Percentiles rank a stretch among this genome's conserved stretches.
phyloP scores from a whole-genome alignment of 2,329 filamentous ascomycete species.

The Rosellinia necatrix region DNA sequence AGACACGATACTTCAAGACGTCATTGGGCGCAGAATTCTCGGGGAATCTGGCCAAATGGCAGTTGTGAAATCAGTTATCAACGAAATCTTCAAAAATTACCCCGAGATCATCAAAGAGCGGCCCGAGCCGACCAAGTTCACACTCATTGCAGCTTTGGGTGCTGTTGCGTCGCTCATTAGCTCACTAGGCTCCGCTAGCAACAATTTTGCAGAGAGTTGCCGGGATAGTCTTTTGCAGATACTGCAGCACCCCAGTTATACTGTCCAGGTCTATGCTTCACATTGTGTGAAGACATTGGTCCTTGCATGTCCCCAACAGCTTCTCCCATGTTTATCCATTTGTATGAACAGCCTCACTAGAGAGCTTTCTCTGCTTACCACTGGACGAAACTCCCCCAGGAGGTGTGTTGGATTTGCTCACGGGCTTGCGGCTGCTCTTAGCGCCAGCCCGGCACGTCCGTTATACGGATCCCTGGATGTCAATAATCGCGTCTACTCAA shows the following conservation, averaged over 20 bases:
- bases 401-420: conserved; percentile 91
- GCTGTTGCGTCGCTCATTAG: conserved; percentile 78
- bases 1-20: conserved; percentile 80
- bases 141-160: conserved; percentile 77
- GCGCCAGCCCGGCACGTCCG: conserved; percentile 84
- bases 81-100: conserved; percentile 91
- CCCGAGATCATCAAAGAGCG: conserved; percentile 86
- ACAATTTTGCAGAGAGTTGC: conserved; percentile 77
- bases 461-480: conserved; percentile 95
- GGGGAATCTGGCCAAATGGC: conserved; percentile 88
- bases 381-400: conserved; percentile 76
- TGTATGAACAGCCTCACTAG: conserved; percentile 95
- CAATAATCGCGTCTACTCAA: conserved; percentile 86
- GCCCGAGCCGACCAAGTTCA: conserved; percentile 86
- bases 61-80: conserved; percentile 80
- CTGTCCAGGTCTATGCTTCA: conserved; percentile 88
- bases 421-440: conserved; percentile 86
- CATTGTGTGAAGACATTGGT: conserved; percentile 86
- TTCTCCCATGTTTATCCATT: conserved; percentile 87
- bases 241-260: conserved; percentile 92
- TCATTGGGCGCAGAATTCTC: conserved; percentile 79
- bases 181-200: conserved; percentile 81
- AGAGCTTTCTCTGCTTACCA: conserved; percentile 78
- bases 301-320: conserved; percentile 87
- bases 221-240: conserved; percentile 88